Conservation (phyloP, 2,329 filamentous ascomycete species). For the Sporothrix dimorphospora region DNA sequence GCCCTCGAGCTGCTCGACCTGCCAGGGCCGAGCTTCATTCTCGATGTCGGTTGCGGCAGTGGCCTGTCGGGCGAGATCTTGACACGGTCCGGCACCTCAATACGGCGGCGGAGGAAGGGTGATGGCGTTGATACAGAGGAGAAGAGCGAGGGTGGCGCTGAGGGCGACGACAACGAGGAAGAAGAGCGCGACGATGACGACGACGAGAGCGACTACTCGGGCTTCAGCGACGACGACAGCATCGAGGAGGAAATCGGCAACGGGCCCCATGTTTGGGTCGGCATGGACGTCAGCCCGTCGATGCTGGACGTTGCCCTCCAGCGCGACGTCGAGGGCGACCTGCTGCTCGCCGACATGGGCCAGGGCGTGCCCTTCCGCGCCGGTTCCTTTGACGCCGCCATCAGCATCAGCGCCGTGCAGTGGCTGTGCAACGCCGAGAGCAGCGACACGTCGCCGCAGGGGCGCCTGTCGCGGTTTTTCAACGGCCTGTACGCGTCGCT, state of each 20-base stretch:
- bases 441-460: constrained; percentile 78
- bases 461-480: constrained; percentile 83
- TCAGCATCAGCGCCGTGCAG: constrained; percentile 94
- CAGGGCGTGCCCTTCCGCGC: constrained; percentile 94
- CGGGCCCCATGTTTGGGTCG: constrained; percentile 93
- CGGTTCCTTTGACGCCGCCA: constrained; percentile 90
- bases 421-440: constrained; percentile 97
- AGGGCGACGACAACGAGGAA: background rate
- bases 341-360: constrained; percentile 93
- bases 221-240: constrained; percentile 23
- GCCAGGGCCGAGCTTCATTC: constrained; percentile 77
- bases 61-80: constrained; percentile 94
- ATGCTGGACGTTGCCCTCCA: constrained; percentile 97
- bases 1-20: constrained; percentile 91
- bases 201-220: constrained; percentile 19
- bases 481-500: constrained; percentile 86
- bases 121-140: background rate
- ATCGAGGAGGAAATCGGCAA: constrained; percentile 69
- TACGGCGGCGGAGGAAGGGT: constrained; percentile 15
- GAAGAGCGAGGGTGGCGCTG: constrained; percentile 3
- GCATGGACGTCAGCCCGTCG: constrained; percentile 91
- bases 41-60: constrained; percentile 95
- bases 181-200: constrained; percentile 12
- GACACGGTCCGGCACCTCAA: constrained; percentile 47
- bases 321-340: constrained; percentile 86